Evolutionary conservation across 257 asterid species (phyloP).

Genomic region (Pogostemon cablin): DNA sequence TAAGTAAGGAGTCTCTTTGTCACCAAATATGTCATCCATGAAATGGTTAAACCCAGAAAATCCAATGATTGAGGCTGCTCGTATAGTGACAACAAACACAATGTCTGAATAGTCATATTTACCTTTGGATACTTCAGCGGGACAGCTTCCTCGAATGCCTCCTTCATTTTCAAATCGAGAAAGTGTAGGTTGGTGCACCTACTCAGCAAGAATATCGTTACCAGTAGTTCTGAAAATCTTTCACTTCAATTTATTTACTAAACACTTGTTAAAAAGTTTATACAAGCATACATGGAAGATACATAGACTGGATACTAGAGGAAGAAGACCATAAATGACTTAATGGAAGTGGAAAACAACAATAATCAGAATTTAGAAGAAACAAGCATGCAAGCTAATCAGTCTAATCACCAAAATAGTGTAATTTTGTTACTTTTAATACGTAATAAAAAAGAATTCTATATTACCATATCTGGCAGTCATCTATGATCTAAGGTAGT

Average conservation of each 20-base stretch:
- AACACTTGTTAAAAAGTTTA: slow-evolving; percentile 27
- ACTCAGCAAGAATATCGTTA: slow-evolving; percentile 26
- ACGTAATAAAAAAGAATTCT: neutral
- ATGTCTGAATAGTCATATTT: slow-evolving; percentile 6
- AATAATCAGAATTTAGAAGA: slow-evolving; percentile 3
- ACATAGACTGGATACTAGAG: slow-evolving; percentile 12
- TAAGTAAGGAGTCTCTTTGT: neutral
- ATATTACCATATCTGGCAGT: no score
- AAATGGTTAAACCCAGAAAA: slow-evolving; percentile 20
- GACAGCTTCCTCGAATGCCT: slow-evolving; percentile 79
- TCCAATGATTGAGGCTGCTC: slow-evolving; percentile 15
- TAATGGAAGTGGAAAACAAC: slow-evolving; percentile 22
- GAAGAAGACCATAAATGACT: slow-evolving; percentile 12
- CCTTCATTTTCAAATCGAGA: slow-evolving; percentile 84
- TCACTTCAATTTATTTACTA: slow-evolving; percentile 3
- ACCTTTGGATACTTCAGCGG: slow-evolving; percentile 93
- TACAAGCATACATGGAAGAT: slow-evolving; percentile 3
- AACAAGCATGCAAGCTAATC: neutral
- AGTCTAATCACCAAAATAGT: slow-evolving; percentile 3
- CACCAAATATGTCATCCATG: slow-evolving; percentile 4
- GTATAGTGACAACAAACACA: neutral
- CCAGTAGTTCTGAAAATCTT: slow-evolving; percentile 23
- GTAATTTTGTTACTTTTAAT: slow-evolving; percentile 15
- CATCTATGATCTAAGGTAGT: no score
- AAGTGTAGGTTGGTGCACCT: slow-evolving; percentile 86